Base-by-base conservation (phyloP, 225 moss, liverwort and hornwort species). In the Physcomitrium patens region DNA sequence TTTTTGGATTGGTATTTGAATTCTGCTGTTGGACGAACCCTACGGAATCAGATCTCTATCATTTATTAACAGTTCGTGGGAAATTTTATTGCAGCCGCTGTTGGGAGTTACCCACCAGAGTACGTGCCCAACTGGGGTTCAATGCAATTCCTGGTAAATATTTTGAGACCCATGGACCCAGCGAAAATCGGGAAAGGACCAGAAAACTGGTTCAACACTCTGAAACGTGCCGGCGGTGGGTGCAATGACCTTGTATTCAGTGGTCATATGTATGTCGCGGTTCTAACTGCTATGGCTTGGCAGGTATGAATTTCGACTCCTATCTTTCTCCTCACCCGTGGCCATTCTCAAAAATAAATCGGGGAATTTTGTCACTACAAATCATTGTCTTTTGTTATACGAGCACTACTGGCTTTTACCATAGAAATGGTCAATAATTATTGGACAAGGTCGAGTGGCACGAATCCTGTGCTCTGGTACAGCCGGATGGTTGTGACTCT, bases 171-270 rank as follows among this genome's bases (percentile, higher is more conserved):
- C 20, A 77, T 87, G 24, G 82, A 94, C 53, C 85, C 93, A 14
- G 37, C 69, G 13, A 83, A 81, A 77, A 73, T 59, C 10, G 68
- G 76, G 60, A 71, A 53, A 46, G 52, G 75, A 76, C 77, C 78
- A 46, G 79, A 86, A 50, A 88, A 88, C 27, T 97, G 94, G 92
- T 97, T 97, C 63, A 86, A 75, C 18, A 94, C 92, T 65, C 74
- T 97, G 79, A 97, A 91, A 82, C 78, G 92, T 45, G 91, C 91
- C 3, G 92, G 94, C 45, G 94, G 96, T 67, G 94, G 96, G 15
- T 97, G 96, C 76, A 97, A 97, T 71, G 94, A 97, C 77, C 86
- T 94, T 53, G 79, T 90, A 31, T 94, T 91, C 75, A 97, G 94
- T 73, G 94, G 94, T 28, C 96, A 97, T 74, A 90, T 97, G 79